Base-by-base conservation (phyloP, 2,329 filamentous ascomycete genomes). In the Claviceps sp. region DNA sequence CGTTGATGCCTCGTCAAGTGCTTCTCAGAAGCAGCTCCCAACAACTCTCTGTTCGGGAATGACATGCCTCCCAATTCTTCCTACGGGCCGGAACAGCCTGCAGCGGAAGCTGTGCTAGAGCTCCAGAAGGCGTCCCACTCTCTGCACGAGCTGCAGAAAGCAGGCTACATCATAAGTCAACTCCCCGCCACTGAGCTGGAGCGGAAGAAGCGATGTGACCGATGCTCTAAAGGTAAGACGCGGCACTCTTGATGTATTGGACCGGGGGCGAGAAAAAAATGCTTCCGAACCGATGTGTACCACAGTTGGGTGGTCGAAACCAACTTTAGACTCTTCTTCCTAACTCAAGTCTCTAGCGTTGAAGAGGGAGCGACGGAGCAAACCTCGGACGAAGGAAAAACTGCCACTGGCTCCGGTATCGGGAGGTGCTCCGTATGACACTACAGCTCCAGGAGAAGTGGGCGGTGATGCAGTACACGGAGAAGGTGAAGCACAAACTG, bases 171-270 rank as follows among this genome's bases (percentile, higher is more conserved):
- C 18, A 37, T 65, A 9, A 40, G 47, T 2, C 61, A 62, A 47
- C 57, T 66, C 6, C 57, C 59, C 3, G 20, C 38, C 18, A 47
- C 52, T 1, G 63, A 67, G 13, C 49, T 67, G 3, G 56, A 64
- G 6, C 59, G 57, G n/a, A 67, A 67, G 57, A 60, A 56, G 45
- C 60, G 64, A 20, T 67, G 65, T 53, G 51, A 47, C 20, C 55
- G 53, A 22, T 67, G 65, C 51, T 50, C 48, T 40, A 59, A 61
- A 46, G 54, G 62, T 64, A 46, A 56, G 53, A 8, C 14, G 18
- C 18, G 30, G 30, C 9, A 49, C n/a, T 5, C 14, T 9, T 24
- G 18, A 22, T 26, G 24, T 26, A 13, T 14, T n/a, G 26, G 24
- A 34, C 26, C 4, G 20, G 18, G 34, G n/a, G 34, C 13, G 13